Percentiles rank a stretch among this genome's conserved stretches.
Conservation (phyloP, 805 yeast species). For the Vanderwaltozyma yarrowii region DNA sequence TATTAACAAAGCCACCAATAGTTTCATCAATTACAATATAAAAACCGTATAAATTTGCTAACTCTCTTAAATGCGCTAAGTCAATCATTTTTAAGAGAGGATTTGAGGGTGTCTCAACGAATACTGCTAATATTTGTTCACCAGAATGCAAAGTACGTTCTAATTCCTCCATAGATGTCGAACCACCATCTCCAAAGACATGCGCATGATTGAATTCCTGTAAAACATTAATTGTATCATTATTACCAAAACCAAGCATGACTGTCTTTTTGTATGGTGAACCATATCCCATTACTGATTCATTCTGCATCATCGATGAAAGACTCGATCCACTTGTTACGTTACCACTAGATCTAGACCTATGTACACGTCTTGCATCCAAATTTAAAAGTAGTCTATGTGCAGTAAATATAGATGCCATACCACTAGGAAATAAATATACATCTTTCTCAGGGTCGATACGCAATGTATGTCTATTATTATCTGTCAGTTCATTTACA, state of each 20-base stretch:
- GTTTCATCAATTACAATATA: constrained; percentile 89
- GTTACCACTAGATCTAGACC: constrained; percentile 13
- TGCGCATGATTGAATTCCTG: constrained; percentile 87
- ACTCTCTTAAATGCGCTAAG: constrained; percentile 47
- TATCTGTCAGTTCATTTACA: not conserved
- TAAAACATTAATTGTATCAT: constrained; percentile 79
- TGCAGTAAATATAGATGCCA: constrained; percentile 83
- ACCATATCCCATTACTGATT: constrained; percentile 18
- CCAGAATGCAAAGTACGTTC: constrained; percentile 53
- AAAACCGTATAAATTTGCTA: constrained; percentile 64
- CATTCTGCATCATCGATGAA: not conserved
- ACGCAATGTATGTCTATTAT: not conserved
- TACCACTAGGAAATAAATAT: constrained; percentile 79
- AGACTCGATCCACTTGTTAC: constrained; percentile 3
- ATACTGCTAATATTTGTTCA: constrained; percentile 61
- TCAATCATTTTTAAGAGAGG: constrained; percentile 87
- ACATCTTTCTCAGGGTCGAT: constrained; percentile 51
- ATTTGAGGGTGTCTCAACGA: constrained; percentile 91
- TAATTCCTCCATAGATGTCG: constrained; percentile 46
- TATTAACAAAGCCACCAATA: constrained; percentile 80
- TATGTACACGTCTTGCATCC: constrained; percentile 27
- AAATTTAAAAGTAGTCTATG: constrained; percentile 45
- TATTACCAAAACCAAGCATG: constrained; percentile 94
- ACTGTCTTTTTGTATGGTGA: constrained; percentile 50
- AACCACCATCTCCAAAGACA: constrained; percentile 80